Evolutionary conservation across 345 rosid species (phyloP).

Genomic region (Clarkia xantiana): DNA sequence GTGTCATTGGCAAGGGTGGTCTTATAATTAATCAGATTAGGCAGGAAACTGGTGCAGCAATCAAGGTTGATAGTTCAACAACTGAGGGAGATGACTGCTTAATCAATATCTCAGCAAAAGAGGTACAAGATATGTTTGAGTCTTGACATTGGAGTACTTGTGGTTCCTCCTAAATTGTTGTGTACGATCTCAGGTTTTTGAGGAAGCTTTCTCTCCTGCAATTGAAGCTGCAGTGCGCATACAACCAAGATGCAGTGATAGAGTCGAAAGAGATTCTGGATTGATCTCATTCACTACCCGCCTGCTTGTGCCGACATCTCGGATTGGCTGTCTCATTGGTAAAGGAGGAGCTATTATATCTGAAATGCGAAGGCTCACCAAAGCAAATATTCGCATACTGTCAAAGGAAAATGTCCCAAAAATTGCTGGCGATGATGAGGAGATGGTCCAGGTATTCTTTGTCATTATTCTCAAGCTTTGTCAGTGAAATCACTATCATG

Average conservation of each 20-base stretch:
- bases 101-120: constrained; percentile 69
- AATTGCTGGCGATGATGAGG: constrained; percentile 78
- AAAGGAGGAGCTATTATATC: constrained; percentile 82
- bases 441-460: constrained; percentile 81
- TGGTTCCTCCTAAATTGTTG: neutral
- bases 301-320: constrained; percentile 75
- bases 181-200: constrained; percentile 38
- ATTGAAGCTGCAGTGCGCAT: constrained; percentile 81
- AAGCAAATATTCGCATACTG: constrained; percentile 83
- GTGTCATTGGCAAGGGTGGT: constrained; percentile 95
- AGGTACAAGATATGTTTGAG: constrained; percentile 34
- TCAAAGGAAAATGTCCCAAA: constrained; percentile 84
- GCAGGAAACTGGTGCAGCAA: constrained; percentile 70
- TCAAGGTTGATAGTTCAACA: constrained; percentile 82
- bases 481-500: neutral
- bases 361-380: constrained; percentile 81
- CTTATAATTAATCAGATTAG: constrained; percentile 78
- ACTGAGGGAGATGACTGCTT: constrained; percentile 87
- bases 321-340: constrained; percentile 95
- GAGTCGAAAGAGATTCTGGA: constrained; percentile 90
- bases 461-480: too few species aligned
- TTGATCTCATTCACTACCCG: constrained; percentile 80
- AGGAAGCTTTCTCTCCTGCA: constrained; percentile 71
- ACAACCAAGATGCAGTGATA: constrained; percentile 91
- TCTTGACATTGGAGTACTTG: neutral